Percentiles rank a stretch among this genome's conserved stretches.
Evolutionary conservation across 164 flowering plant species (phyloP).

Genomic region (Platanus orientalis): DNA sequence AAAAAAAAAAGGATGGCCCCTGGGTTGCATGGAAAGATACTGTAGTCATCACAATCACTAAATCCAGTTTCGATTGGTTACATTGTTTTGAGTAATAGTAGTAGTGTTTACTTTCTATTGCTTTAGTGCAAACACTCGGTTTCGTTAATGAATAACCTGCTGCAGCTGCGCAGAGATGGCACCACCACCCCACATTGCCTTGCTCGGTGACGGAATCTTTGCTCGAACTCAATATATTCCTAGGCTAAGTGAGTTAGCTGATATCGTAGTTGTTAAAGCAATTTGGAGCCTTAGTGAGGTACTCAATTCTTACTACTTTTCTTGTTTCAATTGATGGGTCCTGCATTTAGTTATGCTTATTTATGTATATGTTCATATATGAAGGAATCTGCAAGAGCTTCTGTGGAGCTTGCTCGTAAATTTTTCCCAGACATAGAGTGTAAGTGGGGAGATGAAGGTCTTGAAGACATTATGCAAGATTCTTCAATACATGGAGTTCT

Average conservation of each 20-base stretch:
- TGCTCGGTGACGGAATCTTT: slow-evolving; percentile 85
- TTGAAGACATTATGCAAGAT: slow-evolving; percentile 65
- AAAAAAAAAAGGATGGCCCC: no score
- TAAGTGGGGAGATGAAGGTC: slow-evolving; percentile 87
- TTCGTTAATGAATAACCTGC: no score
- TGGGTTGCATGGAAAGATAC: no score
- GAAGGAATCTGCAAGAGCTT: slow-evolving; percentile 75
- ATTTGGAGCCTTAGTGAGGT: slow-evolving; percentile 94
- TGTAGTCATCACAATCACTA: no score
- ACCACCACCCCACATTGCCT: slow-evolving; percentile 59
- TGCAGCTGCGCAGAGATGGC: slow-evolving; percentile 29
- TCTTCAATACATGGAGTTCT: slow-evolving; percentile 60
- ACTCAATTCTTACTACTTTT: not conserved
- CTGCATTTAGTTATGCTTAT: not conserved
- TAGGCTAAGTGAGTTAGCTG: slow-evolving; percentile 69
- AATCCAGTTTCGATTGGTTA: no score
- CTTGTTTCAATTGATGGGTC: not conserved
- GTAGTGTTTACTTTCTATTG: no score
- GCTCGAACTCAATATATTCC: slow-evolving; percentile 80
- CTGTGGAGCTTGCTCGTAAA: slow-evolving; percentile 60
- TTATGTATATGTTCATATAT: not conserved
- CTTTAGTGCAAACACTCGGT: no score
- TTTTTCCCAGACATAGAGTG: slow-evolving; percentile 61
- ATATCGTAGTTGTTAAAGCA: slow-evolving; percentile 46
- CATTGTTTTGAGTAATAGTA: no score